These are phyloP conservation scores for Leccinum longicurvipes DNA, from an alignment of 768 basidiomycete species.

Conservation along the genomic window DNA sequence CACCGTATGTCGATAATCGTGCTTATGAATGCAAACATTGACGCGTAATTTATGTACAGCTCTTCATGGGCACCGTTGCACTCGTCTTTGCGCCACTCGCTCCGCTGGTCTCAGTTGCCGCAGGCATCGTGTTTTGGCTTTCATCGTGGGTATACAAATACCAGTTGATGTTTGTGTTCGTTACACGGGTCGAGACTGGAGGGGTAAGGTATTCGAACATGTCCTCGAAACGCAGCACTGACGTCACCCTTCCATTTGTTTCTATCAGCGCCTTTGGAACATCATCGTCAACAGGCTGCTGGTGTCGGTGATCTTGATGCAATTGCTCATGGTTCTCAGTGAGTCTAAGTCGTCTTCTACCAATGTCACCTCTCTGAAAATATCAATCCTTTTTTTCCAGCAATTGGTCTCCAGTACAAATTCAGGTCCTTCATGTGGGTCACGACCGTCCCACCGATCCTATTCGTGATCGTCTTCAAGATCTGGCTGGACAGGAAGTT, in stretches of 20 bases:
- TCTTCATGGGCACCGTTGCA: conserved; percentile 92
- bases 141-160: conserved; percentile 92
- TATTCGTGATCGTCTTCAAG: conserved; percentile 82
- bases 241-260: background rate
- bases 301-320: conserved; percentile 80
- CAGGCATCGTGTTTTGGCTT: conserved; percentile 83
- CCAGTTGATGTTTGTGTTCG: conserved; percentile 91
- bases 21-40: background rate
- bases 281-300: conserved; percentile 88
- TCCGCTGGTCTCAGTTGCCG: conserved; percentile 82
- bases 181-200: conserved; percentile 88
- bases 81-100: conserved; percentile 94
- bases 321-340: conserved; percentile 84
- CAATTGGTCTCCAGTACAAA: conserved; percentile 79
- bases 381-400: conserved; percentile 34
- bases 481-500: conserved; percentile 72
- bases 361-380: background rate
- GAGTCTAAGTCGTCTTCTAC: conserved; percentile 30
- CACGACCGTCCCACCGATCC: conserved; percentile 79
- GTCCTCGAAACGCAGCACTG: background rate
- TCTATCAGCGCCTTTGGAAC: conserved; percentile 81
- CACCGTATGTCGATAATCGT: conserved; percentile 38
- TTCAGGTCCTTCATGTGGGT: conserved; percentile 78
- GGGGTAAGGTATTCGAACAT: conserved; percentile 55
- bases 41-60: conserved; percentile 32